Evolutionary conservation across 192 early-diverging fungal species (phyloP), one percentile per base, ranked within the genome.

Genomic region (Entomortierella parvispora): DNA sequence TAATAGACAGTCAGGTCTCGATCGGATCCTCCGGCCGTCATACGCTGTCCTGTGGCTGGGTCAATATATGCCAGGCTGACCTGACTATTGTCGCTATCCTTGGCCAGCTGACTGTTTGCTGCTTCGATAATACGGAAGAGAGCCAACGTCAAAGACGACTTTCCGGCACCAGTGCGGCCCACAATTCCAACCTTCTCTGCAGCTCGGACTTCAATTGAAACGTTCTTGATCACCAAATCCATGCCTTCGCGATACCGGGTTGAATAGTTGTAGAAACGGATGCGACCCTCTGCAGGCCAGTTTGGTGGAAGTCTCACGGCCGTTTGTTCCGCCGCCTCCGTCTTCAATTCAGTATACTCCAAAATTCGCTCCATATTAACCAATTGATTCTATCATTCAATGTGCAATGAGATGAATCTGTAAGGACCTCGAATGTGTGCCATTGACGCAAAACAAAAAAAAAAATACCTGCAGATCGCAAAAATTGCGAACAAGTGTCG

Each of bases 141-240:
- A 20, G 82, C 82, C 52, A 82, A 51, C 3, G 85, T 81, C 44
- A 96, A 54, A 0, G 82, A 80, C 4, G 78, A 81, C 32, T 86
- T 86, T 23, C 85, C 85, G 11, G 83, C 74, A 0, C 85, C 85
- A 31, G 85, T 86, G 3, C 85, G 59, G 14, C 96, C 96, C n/a
- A 96, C 95, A 15, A 98, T 90, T 14, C 95, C 97, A 71, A 99
- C 92, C 64, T 93, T 95, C 72, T 88, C 83, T 29, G 67, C 58
- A 7, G 89, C 80, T 2, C 78, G 64, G 31, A 95, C 87, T 0
- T 53, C 46, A 31, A 96, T 83, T 7, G 84, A 82, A 18, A 99
- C 71, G 29, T 84, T 79, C 60, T 89, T 93, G 23, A 98, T 80
- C 8, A 98, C 95, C 9, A 88, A 87, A 42, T 87, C 83, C 3